A percentile compares a stretch with the other conserved stretches of the same genome.
These are phyloP conservation scores for Fragaria nilgerrensis DNA, from an alignment of 306 rosid genomes.

Conservation along the genomic window DNA sequence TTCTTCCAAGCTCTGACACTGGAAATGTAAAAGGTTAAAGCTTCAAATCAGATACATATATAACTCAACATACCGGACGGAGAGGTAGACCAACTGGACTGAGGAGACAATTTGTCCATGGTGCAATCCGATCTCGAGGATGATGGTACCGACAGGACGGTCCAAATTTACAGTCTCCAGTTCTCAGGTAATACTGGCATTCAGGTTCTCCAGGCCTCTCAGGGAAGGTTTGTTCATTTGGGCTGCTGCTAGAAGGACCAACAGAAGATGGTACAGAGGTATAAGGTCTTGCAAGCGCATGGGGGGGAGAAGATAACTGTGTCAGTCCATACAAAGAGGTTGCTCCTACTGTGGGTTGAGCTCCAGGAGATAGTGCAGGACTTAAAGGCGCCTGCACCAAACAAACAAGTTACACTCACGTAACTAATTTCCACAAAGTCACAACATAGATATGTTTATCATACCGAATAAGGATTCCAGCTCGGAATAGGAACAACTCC, in stretches of 20 bases:
- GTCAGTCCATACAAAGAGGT: conserved; percentile 76
- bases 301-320: conserved; percentile 64
- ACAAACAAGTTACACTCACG: conserved; percentile 20
- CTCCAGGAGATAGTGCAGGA: conserved; percentile 72
- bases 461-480: conserved; percentile 85
- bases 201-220: conserved; percentile 86
- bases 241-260: conserved; percentile 50
- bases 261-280: conserved; percentile 50
- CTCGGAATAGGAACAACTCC: conserved; percentile 77
- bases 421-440: conserved; percentile 1
- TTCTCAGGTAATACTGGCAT: conserved; percentile 75
- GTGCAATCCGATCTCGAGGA: conserved; percentile 52
- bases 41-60: neutral
- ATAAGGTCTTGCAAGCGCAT: conserved; percentile 66
- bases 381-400: conserved; percentile 79
- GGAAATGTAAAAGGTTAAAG: neutral
- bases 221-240: conserved; percentile 59
- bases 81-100: conserved; percentile 77
- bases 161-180: conserved; percentile 89
- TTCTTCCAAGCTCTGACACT: neutral
- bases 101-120: conserved; percentile 51
- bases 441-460: conserved; percentile 23
- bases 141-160: conserved; percentile 79
- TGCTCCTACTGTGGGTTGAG: conserved; percentile 71
- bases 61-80: conserved; percentile 60